A percentile compares a stretch with the other conserved stretches of the same genome.
phyloP scores from a whole-genome alignment of 2,329 filamentous ascomycete genomes.

The Juglanconis oblonga region DNA sequence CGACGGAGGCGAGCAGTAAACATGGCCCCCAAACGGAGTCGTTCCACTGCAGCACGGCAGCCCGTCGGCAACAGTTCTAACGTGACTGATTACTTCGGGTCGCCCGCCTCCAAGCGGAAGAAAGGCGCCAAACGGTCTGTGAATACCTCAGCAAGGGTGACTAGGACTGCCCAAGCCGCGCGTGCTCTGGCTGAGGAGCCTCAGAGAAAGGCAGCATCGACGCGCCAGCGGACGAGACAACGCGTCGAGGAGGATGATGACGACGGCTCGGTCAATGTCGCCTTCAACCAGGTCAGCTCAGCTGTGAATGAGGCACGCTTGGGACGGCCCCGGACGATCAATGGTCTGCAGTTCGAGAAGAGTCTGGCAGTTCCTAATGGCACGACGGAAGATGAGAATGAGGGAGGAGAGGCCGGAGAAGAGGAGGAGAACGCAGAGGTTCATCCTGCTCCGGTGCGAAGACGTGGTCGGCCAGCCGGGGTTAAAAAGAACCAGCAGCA shows the following conservation, averaged over 20 bases:
- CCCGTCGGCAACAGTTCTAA: conserved; percentile 1
- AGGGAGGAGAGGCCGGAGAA: not conserved
- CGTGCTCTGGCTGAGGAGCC: not conserved
- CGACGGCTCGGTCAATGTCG: not conserved
- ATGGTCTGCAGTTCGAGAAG: not conserved
- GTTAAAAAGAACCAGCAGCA: not conserved
- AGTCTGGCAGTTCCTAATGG: not conserved
- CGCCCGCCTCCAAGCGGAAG: not conserved
- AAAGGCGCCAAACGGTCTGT: not conserved
- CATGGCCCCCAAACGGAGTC: conserved; percentile 4
- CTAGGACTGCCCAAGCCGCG: not conserved
- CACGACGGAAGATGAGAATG: not conserved
- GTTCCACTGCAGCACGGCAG: not conserved
- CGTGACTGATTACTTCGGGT: conserved; percentile 8
- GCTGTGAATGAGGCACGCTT: conserved; percentile 10
- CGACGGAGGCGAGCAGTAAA: not conserved
- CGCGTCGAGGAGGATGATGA: conserved; percentile 2
- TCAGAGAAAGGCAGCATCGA: not conserved
- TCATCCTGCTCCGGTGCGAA: not conserved
- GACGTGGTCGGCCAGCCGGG: not conserved
- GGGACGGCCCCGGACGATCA: not conserved
- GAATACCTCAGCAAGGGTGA: not conserved
- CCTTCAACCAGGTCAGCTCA: not conserved
- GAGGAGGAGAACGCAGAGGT: not conserved
- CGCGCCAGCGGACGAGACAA: not conserved